Evolutionary conservation across 1,284 basidiomycete genomes (phyloP).

Genomic region (Erythrobasidium hasegawianum): DNA sequence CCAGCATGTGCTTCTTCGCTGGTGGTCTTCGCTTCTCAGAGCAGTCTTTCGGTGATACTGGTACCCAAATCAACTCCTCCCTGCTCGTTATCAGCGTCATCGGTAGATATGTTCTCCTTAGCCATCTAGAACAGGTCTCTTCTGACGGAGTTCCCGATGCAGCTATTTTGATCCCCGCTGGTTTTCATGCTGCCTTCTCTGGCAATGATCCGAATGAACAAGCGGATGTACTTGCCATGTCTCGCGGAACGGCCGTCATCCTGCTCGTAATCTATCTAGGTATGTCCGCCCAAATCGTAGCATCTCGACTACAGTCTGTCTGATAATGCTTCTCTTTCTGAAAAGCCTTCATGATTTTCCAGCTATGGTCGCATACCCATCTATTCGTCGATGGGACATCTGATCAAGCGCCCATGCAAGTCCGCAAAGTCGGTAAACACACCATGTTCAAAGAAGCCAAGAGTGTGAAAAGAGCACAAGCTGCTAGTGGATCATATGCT

Average conservation of each 20-base stretch:
- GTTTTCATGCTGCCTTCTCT: conserved; percentile 53
- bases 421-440: conserved; percentile 36
- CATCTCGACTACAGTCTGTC: too few species aligned
- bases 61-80: conserved; percentile 52
- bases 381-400: conserved; percentile 57
- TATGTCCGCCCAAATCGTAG: too few species aligned
- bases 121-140: too few species aligned
- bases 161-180: conserved; percentile 50
- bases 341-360: conserved; percentile 65
- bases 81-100: conserved; percentile 55
- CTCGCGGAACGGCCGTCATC: conserved; percentile 77
- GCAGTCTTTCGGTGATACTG: conserved; percentile 63
- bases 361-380: conserved; percentile 74
- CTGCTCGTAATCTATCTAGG: conserved; percentile 61
- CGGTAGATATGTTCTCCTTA: too few species aligned
- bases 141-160: too few species aligned
- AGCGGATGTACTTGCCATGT: conserved; percentile 63
- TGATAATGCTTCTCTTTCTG: too few species aligned
- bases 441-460: conserved; percentile 40
- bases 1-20: conserved; percentile 55
- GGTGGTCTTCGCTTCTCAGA: conserved; percentile 66
- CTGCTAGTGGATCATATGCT: conserved; percentile 4
- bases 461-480: conserved; percentile 33
- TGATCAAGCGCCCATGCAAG: conserved; percentile 43
- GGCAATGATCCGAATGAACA: conserved; percentile 47